Conservation (phyloP, 2,329 filamentous ascomycete species). For the Ophiostoma perfectum region DNA sequence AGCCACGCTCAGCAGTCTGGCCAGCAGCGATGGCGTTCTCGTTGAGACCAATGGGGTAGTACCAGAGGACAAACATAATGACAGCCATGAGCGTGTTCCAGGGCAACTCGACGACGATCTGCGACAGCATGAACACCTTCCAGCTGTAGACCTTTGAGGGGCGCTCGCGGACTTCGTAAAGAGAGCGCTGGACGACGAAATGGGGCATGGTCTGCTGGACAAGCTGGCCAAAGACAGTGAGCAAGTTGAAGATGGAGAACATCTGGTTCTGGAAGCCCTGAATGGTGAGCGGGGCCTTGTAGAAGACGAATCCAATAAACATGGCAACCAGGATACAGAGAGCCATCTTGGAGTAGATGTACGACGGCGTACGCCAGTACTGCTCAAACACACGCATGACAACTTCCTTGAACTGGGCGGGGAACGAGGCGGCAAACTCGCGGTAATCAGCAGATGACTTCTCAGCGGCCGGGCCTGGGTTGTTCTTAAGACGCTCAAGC, state of each 20-base stretch:
- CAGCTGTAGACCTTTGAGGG: conserved; percentile 80
- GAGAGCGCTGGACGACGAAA: conserved; percentile 72
- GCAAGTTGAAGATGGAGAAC: conserved; percentile 78
- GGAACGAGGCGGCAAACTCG: conserved; percentile 76
- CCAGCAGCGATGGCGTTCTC: conserved; percentile 59
- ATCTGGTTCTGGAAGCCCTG: conserved; percentile 82
- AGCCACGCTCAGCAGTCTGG: conserved; percentile 62
- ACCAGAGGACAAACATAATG: conserved; percentile 64
- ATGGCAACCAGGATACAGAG: conserved; percentile 62
- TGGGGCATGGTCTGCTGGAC: conserved; percentile 80
- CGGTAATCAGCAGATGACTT: conserved; percentile 47
- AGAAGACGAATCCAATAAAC: conserved; percentile 81
- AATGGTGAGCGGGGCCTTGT: conserved; percentile 62
- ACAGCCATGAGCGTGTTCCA: conserved; percentile 74
- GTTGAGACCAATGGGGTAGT: conserved; percentile 78
- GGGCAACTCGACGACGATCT: conserved; percentile 78
- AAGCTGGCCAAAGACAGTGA: conserved; percentile 75
- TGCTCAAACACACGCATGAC: conserved; percentile 65
- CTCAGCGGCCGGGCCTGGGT: conserved; percentile 36
- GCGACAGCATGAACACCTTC: conserved; percentile 78
- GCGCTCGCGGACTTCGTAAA: conserved; percentile 81
- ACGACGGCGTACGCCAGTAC: conserved; percentile 84
- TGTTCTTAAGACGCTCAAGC: conserved; percentile 50
- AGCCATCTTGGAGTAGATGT: conserved; percentile 76
- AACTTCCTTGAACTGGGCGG: conserved; percentile 61